Percentiles rank a stretch among this genome's conserved stretches.
These are phyloP conservation scores for Aspergillus panamensis DNA, from an alignment of 495 filamentous ascomycete species.

Conservation along the genomic window DNA sequence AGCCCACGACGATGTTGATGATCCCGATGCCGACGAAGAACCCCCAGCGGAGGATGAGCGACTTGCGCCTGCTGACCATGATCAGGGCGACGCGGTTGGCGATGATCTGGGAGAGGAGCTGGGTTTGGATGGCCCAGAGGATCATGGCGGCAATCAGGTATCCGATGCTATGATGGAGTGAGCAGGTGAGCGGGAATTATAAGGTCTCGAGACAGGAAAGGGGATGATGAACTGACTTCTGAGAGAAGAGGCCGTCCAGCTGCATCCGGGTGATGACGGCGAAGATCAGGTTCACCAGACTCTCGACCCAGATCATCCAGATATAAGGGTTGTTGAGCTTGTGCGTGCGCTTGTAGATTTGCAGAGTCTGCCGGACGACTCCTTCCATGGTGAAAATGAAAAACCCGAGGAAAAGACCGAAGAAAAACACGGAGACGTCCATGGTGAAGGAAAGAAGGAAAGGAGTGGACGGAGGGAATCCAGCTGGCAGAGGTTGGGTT, in stretches of 20 bases:
- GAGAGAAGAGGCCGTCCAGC: conserved; percentile 28
- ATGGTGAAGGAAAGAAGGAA: conserved; percentile 6
- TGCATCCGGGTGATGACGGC: conserved; percentile 37
- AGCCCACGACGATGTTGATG: conserved; percentile 46
- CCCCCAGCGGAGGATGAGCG: conserved; percentile 37
- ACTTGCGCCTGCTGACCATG: conserved; percentile 23
- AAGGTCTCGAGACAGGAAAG: neutral
- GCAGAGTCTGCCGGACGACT: conserved; percentile 2
- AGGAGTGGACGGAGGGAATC: neutral
- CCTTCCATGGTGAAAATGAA: conserved; percentile 9
- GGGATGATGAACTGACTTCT: neutral
- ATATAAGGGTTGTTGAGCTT: conserved; percentile 22
- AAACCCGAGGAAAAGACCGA: conserved; percentile 11
- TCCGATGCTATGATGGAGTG: neutral
- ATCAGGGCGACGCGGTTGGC: conserved; percentile 48
- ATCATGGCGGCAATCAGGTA: conserved; percentile 24
- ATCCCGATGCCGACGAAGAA: conserved; percentile 37
- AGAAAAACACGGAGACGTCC: conserved; percentile 12
- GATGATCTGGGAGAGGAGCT: conserved; percentile 47
- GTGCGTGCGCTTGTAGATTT: conserved; percentile 5
- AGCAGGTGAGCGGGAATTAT: neutral
- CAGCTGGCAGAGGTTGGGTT: neutral
- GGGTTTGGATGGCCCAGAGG: conserved; percentile 40
- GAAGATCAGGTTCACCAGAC: conserved; percentile 35
- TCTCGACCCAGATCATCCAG: conserved; percentile 43